Percentiles rank a stretch among this genome's conserved stretches.
Evolutionary conservation across 176 grass and related monocot species (phyloP).

Genomic region (Eleusine indica): DNA sequence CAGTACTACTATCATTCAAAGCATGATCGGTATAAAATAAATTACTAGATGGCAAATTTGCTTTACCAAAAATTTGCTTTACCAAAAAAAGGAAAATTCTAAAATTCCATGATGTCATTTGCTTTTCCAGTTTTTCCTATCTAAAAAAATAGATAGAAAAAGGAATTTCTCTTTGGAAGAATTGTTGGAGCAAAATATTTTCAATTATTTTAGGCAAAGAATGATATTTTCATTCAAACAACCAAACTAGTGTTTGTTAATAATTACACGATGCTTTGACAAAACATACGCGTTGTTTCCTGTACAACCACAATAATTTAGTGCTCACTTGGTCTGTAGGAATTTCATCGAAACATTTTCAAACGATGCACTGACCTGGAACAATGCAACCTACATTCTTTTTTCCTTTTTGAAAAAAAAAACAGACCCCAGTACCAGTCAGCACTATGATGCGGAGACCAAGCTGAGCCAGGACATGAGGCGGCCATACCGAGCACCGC

Average conservation of each 20-base stretch:
- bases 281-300: not conserved
- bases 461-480: slow-evolving; percentile 35
- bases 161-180: not conserved
- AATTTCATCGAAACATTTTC: not conserved
- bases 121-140: not conserved
- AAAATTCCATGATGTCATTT: not conserved
- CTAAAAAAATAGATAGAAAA: not conserved
- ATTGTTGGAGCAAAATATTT: not conserved
- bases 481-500: slow-evolving; percentile 50
- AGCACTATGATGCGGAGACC: slow-evolving; percentile 30
- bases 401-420: not conserved
- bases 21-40: not conserved
- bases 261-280: not conserved
- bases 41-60: not conserved
- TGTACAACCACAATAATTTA: not conserved
- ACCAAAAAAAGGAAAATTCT: not conserved
- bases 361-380: not conserved
- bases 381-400: not conserved
- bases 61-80: not conserved
- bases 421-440: slow-evolving; percentile 34
- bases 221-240: not conserved
- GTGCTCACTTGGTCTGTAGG: not conserved
- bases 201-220: not conserved
- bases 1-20: not conserved
- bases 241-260: not conserved